Percentiles rank a stretch among this genome's conserved stretches.
Evolutionary conservation across 192 early-diverging fungal genomes (phyloP).

Genomic region (Coemansia reversa): DNA sequence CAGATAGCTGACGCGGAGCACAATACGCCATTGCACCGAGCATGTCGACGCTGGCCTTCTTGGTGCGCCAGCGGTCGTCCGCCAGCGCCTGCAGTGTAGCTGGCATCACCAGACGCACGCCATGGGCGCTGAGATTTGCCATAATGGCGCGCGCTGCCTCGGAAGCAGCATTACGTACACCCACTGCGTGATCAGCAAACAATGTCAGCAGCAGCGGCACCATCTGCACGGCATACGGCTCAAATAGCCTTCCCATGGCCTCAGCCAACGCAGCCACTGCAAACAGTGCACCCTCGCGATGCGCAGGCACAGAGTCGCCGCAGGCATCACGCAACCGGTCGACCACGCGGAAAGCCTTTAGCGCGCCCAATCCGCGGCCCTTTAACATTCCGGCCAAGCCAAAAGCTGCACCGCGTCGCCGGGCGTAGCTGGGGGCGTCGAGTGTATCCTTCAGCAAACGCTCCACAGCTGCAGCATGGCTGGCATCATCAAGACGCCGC

Average conservation of each 20-base stretch:
- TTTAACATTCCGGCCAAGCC: conserved; percentile 93
- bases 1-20: conserved; percentile 91
- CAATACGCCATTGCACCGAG: conserved; percentile 93
- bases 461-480: conserved; percentile 61
- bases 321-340: conserved; percentile 62
- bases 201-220: conserved; percentile 82
- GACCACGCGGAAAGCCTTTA: conserved; percentile 86
- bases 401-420: conserved; percentile 90
- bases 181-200: conserved; percentile 79
- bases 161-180: conserved; percentile 88
- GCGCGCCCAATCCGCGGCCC: conserved; percentile 80
- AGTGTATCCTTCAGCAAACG: conserved; percentile 69
- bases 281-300: conserved; percentile 92
- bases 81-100: conserved; percentile 82
- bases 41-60: conserved; percentile 93
- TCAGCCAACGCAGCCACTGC: conserved; percentile 87
- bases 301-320: conserved; percentile 66
- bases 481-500: conserved; percentile 65
- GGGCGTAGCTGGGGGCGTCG: conserved; percentile 74
- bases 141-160: conserved; percentile 92
- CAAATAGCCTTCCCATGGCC: conserved; percentile 88
- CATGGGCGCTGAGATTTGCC: conserved; percentile 91
- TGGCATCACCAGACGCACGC: conserved; percentile 95
- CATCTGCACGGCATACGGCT: conserved; percentile 95
- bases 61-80: conserved; percentile 94